A percentile compares a stretch with the other conserved stretches of the same genome.
Evolutionary conservation across 306 rosid species (phyloP).

Genomic region (Comarum palustre): DNA sequence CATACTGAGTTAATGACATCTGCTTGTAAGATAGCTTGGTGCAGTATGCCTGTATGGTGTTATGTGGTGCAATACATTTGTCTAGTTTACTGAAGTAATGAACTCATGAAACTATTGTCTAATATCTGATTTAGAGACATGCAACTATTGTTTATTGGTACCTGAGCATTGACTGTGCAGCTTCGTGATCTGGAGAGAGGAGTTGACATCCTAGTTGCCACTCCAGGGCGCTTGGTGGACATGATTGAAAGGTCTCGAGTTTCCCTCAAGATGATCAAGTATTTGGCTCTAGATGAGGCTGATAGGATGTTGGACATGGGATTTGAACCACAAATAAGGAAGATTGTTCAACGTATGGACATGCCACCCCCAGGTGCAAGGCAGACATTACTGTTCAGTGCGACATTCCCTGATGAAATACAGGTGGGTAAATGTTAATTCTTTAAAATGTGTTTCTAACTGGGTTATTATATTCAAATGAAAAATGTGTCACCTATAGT

Average conservation of each 20-base stretch:
- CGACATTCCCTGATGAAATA: conserved; percentile 35
- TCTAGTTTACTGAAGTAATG: neutral
- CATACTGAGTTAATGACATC: neutral
- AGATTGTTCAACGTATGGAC: conserved; percentile 33
- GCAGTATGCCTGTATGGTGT: neutral
- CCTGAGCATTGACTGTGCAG: conserved; percentile 12
- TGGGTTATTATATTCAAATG: neutral
- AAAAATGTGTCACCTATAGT: neutral
- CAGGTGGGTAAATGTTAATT: conserved; percentile 24
- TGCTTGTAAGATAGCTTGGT: neutral
- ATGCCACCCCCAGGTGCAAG: conserved; percentile 33
- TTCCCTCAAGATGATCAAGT: conserved; percentile 28
- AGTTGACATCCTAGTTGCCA: conserved; percentile 38
- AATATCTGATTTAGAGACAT: neutral
- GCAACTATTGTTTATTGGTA: neutral
- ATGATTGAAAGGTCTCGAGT: conserved; percentile 32
- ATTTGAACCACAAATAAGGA: conserved; percentile 36
- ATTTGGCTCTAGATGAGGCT: conserved; percentile 40
- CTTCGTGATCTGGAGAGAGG: conserved; percentile 37
- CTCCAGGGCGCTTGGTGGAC: conserved; percentile 40
- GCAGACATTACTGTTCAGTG: conserved; percentile 43
- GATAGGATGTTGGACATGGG: conserved; percentile 47
- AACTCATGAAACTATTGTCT: neutral
- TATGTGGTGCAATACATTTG: neutral
- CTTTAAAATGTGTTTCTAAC: neutral